Conservation (phyloP, 2,329 filamentous ascomycete species). For the Fusarium albidum region DNA sequence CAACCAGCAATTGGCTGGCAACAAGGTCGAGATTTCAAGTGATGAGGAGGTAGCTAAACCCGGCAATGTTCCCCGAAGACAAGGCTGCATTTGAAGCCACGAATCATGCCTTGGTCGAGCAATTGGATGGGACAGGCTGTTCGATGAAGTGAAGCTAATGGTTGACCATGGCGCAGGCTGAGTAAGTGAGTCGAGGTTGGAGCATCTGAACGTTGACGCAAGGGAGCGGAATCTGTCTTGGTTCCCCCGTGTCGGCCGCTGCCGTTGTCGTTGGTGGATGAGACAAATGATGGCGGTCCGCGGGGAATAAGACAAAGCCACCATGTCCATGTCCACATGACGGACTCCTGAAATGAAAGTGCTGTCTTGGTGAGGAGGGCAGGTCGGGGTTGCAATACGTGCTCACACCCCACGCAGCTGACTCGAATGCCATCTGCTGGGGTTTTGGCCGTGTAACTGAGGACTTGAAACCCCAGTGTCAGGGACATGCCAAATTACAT, state of each 20-base stretch:
- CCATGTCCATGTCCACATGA: conserved; percentile 27
- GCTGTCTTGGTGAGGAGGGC: conserved; percentile 32
- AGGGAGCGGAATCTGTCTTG: background rate
- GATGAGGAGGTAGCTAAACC: background rate
- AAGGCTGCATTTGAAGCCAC: conserved; percentile 1
- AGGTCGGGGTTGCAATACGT: conserved; percentile 13
- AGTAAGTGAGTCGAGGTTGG: conserved; percentile 5
- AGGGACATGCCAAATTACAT: conserved; percentile 28
- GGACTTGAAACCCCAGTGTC: conserved; percentile 5
- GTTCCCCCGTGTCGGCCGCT: conserved; percentile 20
- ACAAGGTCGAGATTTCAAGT: too few relatives aligned
- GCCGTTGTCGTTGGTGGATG: conserved; percentile 28
- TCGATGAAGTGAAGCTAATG: conserved; percentile 4
- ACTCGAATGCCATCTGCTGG: conserved; percentile 19
- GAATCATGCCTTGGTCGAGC: background rate
- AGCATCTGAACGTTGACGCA: background rate
- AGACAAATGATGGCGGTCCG: conserved; percentile 10
- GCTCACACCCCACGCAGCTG: conserved; percentile 25
- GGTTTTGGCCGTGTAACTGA: conserved; percentile 19
- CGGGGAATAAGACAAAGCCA: conserved; percentile 20
- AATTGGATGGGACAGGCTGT: background rate
- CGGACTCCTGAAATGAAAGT: conserved; percentile 22
- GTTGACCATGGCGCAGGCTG: conserved; percentile 5
- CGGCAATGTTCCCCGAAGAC: background rate
- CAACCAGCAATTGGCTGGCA: too few relatives aligned